phyloP scores from a whole-genome alignment of 352 stramenopile species.

The Phytophthora rubi region DNA sequence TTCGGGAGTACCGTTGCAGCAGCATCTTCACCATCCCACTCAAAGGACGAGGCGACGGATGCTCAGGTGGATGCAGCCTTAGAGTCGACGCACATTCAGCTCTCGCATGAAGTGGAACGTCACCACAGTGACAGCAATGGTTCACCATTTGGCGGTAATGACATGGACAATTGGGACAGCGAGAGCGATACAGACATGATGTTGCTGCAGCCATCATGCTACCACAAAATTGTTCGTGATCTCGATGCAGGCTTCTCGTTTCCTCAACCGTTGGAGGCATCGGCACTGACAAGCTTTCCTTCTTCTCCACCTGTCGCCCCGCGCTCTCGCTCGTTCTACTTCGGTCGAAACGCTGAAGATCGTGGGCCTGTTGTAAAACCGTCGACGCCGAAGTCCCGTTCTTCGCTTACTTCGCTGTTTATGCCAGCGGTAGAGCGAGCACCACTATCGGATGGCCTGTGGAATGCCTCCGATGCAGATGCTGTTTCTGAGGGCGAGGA shows the following conservation, averaged over 20 bases:
- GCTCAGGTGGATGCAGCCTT: slow-evolving; percentile 39
- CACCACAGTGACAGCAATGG: slow-evolving; percentile 14
- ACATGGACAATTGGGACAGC: slow-evolving; percentile 32
- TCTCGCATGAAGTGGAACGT: slow-evolving; percentile 20
- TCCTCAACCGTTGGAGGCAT: slow-evolving; percentile 45
- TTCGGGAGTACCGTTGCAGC: slow-evolving; percentile 43
- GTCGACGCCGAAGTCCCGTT: slow-evolving; percentile 28
- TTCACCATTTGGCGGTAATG: slow-evolving; percentile 12
- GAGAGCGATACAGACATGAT: slow-evolving; percentile 28
- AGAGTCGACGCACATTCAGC: slow-evolving; percentile 26
- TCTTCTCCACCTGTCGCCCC: slow-evolving; percentile 27
- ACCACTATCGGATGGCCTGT: slow-evolving; percentile 34
- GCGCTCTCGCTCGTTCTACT: slow-evolving; percentile 25
- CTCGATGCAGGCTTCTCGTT: slow-evolving; percentile 65
- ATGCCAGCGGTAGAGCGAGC: slow-evolving; percentile 35
- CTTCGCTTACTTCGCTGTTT: slow-evolving; percentile 50
- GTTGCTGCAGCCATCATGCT: slow-evolving; percentile 34
- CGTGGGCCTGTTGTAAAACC: slow-evolving; percentile 9
- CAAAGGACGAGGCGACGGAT: slow-evolving; percentile 26
- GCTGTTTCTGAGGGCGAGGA: slow-evolving; percentile 48
- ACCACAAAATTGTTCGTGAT: slow-evolving; percentile 62
- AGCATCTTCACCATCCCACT: slow-evolving; percentile 36
- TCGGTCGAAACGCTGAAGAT: slow-evolving; percentile 22
- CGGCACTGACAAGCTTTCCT: slow-evolving; percentile 34
- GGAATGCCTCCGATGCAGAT: slow-evolving; percentile 42